phyloP scores from a whole-genome alignment of 2,329 filamentous ascomycete species.

The Hypoxylon sp. region DNA sequence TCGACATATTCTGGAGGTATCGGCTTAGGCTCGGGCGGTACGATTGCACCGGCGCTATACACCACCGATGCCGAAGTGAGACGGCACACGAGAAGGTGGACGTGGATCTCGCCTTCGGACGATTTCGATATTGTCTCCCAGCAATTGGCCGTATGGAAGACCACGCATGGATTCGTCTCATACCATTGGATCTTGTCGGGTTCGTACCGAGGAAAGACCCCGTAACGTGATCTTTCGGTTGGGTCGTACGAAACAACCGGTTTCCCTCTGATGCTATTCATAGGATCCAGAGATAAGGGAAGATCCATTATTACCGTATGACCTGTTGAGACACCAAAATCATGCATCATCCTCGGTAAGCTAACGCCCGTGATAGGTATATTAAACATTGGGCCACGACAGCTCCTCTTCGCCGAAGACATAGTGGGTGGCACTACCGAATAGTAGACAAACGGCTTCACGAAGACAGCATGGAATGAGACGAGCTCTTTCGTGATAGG shows the following conservation, averaged over 20 bases:
- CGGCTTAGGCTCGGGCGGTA: slow-evolving; percentile 63
- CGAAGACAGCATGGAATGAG: slow-evolving; percentile 76
- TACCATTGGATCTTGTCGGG: slow-evolving; percentile 75
- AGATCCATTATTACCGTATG: slow-evolving; percentile 79
- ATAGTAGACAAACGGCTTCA: slow-evolving; percentile 76
- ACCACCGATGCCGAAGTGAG: slow-evolving; percentile 76
- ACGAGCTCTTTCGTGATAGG: slow-evolving; percentile 74
- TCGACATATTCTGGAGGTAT: slow-evolving; percentile 61
- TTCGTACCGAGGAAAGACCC: slow-evolving; percentile 74
- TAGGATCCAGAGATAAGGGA: slow-evolving; percentile 74
- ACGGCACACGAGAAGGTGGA: slow-evolving; percentile 77
- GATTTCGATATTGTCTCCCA: slow-evolving; percentile 69
- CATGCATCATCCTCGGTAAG: slow-evolving; percentile 81
- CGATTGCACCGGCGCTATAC: slow-evolving; percentile 75
- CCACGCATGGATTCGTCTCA: slow-evolving; percentile 75
- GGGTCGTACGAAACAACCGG: slow-evolving; percentile 73
- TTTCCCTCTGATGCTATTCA: slow-evolving; percentile 70
- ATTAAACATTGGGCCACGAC: slow-evolving; percentile 61
- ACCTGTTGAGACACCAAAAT: slow-evolving; percentile 75
- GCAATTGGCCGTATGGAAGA: slow-evolving; percentile 80
- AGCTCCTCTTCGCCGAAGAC: slow-evolving; percentile 46
- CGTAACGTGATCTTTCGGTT: slow-evolving; percentile 71
- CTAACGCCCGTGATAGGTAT: slow-evolving; percentile 71
- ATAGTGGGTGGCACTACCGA: slow-evolving; percentile 60
- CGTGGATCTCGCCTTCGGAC: slow-evolving; percentile 56